Evolutionary conservation across 305 asterid genomes (phyloP).

Genomic region (Rubia occidens): DNA sequence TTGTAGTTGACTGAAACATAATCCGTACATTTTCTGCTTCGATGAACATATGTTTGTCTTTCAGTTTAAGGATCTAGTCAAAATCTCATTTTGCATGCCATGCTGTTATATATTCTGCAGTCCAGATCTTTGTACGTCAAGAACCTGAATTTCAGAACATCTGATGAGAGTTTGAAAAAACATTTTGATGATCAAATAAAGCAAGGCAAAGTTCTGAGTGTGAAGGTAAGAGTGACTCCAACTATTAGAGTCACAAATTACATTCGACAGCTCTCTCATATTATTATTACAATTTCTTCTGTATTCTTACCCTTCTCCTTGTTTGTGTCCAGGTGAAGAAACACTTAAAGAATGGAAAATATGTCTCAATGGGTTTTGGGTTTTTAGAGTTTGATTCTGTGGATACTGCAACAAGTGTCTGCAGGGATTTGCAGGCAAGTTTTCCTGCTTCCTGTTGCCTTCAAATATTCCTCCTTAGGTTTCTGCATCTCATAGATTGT

Average conservation of each 20-base stretch:
- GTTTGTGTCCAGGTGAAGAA: constrained; percentile 54
- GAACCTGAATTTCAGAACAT: constrained; percentile 81
- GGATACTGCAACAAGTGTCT: constrained; percentile 62
- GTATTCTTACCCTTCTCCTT: constrained; percentile 13
- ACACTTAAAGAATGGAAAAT: constrained; percentile 80
- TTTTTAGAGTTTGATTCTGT: constrained; percentile 76
- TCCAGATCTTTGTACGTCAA: constrained; percentile 82
- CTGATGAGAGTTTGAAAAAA: constrained; percentile 59
- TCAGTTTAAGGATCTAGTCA: neutral
- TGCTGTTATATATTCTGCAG: constrained; percentile 34
- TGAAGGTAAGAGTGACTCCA: constrained; percentile 47
- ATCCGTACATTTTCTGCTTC: constrained; percentile 10
- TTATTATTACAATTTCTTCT: constrained; percentile 3
- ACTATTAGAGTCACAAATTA: neutral
- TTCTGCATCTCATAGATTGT: constrained; percentile 14
- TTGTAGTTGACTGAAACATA: neutral
- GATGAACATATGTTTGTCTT: neutral
- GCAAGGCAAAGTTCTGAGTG: constrained; percentile 68
- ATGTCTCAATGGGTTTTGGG: constrained; percentile 89
- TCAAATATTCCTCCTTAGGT: constrained; percentile 1
- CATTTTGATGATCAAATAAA: constrained; percentile 63
- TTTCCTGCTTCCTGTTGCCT: neutral
- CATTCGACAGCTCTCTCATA: neutral
- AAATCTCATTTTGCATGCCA: constrained; percentile 10
- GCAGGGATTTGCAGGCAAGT: constrained; percentile 70